These are phyloP conservation scores for Raffaelea deltoideospora DNA, from an alignment of 2,329 filamentous ascomycete species.

Conservation along the genomic window DNA sequence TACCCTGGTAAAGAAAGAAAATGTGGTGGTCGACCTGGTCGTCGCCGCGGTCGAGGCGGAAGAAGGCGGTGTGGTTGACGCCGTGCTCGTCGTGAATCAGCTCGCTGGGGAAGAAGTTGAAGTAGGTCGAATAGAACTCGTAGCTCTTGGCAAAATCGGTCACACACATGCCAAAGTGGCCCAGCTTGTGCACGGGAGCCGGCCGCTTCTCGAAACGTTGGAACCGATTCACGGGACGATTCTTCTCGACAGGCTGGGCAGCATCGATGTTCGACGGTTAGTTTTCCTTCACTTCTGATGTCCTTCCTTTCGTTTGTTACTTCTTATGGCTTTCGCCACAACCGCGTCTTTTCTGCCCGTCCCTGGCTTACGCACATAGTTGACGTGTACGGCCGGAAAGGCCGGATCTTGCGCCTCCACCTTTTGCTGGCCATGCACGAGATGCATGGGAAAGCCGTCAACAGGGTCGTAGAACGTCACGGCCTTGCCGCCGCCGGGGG, in stretches of 20 bases:
- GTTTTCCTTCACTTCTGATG: too few relatives aligned
- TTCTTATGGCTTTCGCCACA: too few relatives aligned
- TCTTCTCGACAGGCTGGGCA: constrained; percentile 30
- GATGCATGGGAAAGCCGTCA: constrained; percentile 41
- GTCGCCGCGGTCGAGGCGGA: constrained; percentile 26
- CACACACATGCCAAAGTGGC: constrained; percentile 38
- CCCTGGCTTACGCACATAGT: constrained; percentile 27
- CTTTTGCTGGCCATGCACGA: constrained; percentile 36
- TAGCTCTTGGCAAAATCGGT: constrained; percentile 32
- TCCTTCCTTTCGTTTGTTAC: too few relatives aligned
- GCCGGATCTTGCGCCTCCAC: constrained; percentile 23
- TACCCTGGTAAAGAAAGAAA: constrained; percentile 32
- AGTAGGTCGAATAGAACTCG: constrained; percentile 33
- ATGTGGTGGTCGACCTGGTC: constrained; percentile 34
- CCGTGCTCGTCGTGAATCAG: constrained; percentile 21
- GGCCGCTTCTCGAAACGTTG: constrained; percentile 33
- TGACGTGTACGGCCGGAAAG: constrained; percentile 25
- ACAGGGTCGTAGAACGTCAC: constrained; percentile 38
- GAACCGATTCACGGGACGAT: constrained; percentile 30
- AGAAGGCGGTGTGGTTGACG: constrained; percentile 27
- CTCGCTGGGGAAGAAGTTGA: constrained; percentile 38
- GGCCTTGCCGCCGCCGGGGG: constrained; percentile 33
- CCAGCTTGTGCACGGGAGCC: constrained; percentile 31
- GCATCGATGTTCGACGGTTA: too few relatives aligned
- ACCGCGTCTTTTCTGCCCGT: too few relatives aligned